Evolutionary conservation across 495 filamentous ascomycete genomes (phyloP).

Genomic region (Talaromyces wortmannii): DNA sequence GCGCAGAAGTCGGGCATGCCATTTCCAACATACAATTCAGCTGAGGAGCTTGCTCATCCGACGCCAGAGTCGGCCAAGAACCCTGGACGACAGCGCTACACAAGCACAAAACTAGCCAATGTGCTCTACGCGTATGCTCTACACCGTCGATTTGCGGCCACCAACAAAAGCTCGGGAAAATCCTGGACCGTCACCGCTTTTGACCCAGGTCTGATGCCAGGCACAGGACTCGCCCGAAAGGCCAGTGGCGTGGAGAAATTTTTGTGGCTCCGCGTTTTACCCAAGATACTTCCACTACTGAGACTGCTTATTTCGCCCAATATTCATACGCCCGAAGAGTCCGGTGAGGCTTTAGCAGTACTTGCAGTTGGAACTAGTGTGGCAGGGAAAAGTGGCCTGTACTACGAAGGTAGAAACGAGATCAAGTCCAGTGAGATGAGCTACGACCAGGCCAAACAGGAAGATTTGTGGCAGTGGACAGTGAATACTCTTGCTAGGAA

Average conservation of each 20-base stretch:
- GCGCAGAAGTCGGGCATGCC: slow-evolving; percentile 20
- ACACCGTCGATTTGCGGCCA: slow-evolving; percentile 17
- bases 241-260: slow-evolving; percentile 5
- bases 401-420: slow-evolving; percentile 28
- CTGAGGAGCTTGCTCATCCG: slow-evolving; percentile 24
- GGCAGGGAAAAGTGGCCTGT: slow-evolving; percentile 23
- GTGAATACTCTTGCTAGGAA: slow-evolving; percentile 28
- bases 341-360: slow-evolving; percentile 24
- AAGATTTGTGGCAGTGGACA: slow-evolving; percentile 44
- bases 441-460: slow-evolving; percentile 32
- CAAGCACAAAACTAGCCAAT: slow-evolving; percentile 18
- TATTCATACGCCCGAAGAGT: slow-evolving; percentile 28
- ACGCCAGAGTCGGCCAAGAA: slow-evolving; percentile 8
- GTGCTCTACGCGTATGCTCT: slow-evolving; percentile 35
- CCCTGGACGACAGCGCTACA: slow-evolving; percentile 21
- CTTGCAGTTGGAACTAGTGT: slow-evolving; percentile 20
- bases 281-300: slow-evolving; percentile 24
- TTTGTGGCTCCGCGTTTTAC: slow-evolving; percentile 26
- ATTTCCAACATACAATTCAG: slow-evolving; percentile 18
- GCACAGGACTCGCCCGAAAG: slow-evolving; percentile 31
- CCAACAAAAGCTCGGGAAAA: slow-evolving; percentile 8
- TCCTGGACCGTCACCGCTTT: slow-evolving; percentile 28
- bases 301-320: slow-evolving; percentile 18
- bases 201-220: slow-evolving; percentile 42
- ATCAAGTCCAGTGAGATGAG: slow-evolving; percentile 29